Percentiles rank a stretch among this genome's conserved stretches.
These are phyloP conservation scores for Moricandia arvensis DNA, from an alignment of 345 rosid genomes.

Conservation along the genomic window DNA sequence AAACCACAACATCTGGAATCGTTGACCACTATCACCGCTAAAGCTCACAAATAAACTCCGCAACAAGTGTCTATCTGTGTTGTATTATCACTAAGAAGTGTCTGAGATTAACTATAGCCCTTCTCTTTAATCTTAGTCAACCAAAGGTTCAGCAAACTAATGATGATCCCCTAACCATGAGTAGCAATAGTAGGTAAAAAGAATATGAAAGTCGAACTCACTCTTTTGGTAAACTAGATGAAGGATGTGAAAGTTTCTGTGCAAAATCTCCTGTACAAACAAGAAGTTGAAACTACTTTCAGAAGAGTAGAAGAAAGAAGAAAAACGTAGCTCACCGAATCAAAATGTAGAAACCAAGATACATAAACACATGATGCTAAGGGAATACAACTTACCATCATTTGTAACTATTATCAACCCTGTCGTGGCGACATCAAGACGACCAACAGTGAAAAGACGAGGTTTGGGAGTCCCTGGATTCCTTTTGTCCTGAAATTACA, in stretches of 20 bases:
- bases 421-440: slow-evolving; percentile 93
- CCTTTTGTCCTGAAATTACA: slow-evolving; percentile 51
- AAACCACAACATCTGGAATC: slow-evolving; percentile 9
- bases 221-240: slow-evolving; percentile 81
- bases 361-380: not conserved
- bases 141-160: not conserved
- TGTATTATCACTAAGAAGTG: not conserved
- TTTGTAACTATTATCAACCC: slow-evolving; percentile 87
- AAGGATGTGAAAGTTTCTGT: slow-evolving; percentile 85
- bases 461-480: slow-evolving; percentile 77
- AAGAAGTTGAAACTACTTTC: slow-evolving; percentile 10
- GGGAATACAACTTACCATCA: slow-evolving; percentile 54
- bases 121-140: not conserved
- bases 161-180: not conserved
- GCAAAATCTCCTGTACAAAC: slow-evolving; percentile 75
- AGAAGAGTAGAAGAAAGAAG: slow-evolving; percentile 19
- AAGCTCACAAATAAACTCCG: not conserved
- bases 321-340: not conserved
- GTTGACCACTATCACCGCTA: not conserved
- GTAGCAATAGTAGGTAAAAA: not conserved
- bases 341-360: slow-evolving; percentile 4
- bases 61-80: not conserved
- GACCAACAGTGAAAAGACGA: slow-evolving; percentile 90
- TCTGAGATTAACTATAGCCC: not conserved
- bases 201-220: slow-evolving; percentile 37